A percentile compares a stretch with the other conserved stretches of the same genome.
phyloP scores from a whole-genome alignment of 768 basidiomycete species.

The Mycena vitilis region DNA sequence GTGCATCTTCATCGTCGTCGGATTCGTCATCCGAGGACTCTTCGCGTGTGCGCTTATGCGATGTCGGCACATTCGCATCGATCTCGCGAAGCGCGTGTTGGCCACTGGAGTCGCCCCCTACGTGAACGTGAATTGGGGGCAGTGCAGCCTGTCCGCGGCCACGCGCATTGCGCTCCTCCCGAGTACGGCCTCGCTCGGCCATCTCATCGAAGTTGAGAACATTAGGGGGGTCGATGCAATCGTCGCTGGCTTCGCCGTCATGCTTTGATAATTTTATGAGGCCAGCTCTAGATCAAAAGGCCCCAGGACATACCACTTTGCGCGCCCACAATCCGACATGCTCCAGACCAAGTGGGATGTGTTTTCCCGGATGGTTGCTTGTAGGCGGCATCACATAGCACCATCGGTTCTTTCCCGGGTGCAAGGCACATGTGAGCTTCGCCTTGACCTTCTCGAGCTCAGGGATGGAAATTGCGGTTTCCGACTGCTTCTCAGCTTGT shows the following conservation, averaged over 20 bases:
- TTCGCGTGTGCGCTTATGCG: too few relatives aligned
- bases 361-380: slow-evolving; percentile 7
- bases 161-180: neutral
- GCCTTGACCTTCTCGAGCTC: slow-evolving; percentile 10
- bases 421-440: slow-evolving; percentile 10
- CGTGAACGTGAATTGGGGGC: slow-evolving; percentile 5
- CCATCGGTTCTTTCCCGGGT: slow-evolving; percentile 18
- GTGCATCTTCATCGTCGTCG: too few relatives aligned
- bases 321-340: slow-evolving; percentile 9
- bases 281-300: neutral
- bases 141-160: neutral
- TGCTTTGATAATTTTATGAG: neutral
- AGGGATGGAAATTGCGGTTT: slow-evolving; percentile 12
- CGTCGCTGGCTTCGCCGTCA: slow-evolving; percentile 3
- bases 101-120: too few relatives aligned
- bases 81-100: too few relatives aligned
- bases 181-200: slow-evolving; percentile 1
- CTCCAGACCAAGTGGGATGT: slow-evolving; percentile 4
- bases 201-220: slow-evolving; percentile 1
- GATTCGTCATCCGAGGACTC: too few relatives aligned
- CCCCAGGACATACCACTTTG: neutral
- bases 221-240: neutral
- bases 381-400: slow-evolving; percentile 16
- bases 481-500: slow-evolving; percentile 5
- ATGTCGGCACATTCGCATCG: too few relatives aligned